Evolutionary conservation across 2,329 filamentous ascomycete genomes (phyloP).

Genomic region (Aspergillus carbonarius): DNA sequence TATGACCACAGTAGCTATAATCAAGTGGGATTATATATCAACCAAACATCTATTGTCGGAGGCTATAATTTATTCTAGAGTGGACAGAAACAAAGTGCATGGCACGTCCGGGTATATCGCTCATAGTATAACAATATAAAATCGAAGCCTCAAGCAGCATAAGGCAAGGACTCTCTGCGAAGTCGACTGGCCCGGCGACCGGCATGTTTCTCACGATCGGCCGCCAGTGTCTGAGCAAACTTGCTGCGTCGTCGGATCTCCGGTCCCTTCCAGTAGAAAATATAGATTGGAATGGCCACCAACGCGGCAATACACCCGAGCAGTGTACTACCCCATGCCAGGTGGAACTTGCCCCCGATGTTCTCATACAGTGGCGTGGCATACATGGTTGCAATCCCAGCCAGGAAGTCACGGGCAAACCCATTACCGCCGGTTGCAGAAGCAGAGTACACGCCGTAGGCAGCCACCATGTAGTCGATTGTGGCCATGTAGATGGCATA

Average conservation of each 20-base stretch:
- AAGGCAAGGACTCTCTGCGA: conserved; percentile 2
- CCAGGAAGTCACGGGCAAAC: conserved; percentile 64
- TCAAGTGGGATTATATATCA: too few species aligned
- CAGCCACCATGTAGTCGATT: conserved; percentile 67
- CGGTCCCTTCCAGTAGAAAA: conserved; percentile 66
- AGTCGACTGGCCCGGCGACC: conserved; percentile 16
- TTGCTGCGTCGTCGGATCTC: conserved; percentile 53
- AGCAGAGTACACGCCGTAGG: conserved; percentile 65
- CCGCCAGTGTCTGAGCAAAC: conserved; percentile 46
- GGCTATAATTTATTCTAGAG: neutral
- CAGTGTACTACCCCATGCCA: conserved; percentile 64
- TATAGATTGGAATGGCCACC: conserved; percentile 64
- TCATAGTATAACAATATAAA: neutral
- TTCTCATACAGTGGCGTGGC: conserved; percentile 55
- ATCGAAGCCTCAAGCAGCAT: neutral
- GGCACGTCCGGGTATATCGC: neutral
- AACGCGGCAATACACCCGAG: conserved; percentile 62
- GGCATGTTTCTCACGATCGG: conserved; percentile 14
- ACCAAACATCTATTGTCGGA: too few species aligned
- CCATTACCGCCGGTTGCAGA: conserved; percentile 68
- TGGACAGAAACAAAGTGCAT: neutral
- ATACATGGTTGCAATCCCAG: conserved; percentile 62
- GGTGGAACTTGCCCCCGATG: conserved; percentile 55
- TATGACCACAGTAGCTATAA: too few species aligned
- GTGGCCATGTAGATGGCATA: conserved; percentile 64